Conservation (phyloP, 2,329 filamentous ascomycete genomes). For the Fusarium sp. region DNA sequence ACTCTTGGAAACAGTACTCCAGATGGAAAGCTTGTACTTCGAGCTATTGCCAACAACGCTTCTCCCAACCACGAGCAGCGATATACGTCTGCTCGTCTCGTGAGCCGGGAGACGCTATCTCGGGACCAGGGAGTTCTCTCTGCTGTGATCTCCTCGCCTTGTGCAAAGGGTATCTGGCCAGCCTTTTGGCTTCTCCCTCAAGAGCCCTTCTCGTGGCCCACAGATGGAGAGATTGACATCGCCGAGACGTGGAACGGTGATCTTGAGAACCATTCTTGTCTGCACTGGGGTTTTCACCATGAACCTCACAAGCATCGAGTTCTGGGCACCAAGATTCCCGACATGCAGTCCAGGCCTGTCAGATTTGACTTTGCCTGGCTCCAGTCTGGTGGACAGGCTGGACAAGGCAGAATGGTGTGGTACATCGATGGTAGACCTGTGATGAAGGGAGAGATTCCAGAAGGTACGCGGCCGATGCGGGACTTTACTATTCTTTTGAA, state of each 20-base stretch:
- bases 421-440: constrained; percentile 71
- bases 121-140: constrained; percentile 67
- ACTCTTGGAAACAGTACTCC: constrained; percentile 54
- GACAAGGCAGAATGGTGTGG: constrained; percentile 68
- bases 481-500: constrained; percentile 72
- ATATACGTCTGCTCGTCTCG: constrained; percentile 70
- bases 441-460: constrained; percentile 69
- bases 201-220: constrained; percentile 72
- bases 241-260: constrained; percentile 74
- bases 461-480: constrained; percentile 67
- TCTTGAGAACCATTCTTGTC: constrained; percentile 67
- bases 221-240: constrained; percentile 73
- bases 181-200: constrained; percentile 73
- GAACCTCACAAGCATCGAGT: constrained; percentile 72
- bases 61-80: constrained; percentile 57
- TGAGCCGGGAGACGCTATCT: constrained; percentile 65
- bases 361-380: constrained; percentile 72
- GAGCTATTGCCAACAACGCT: constrained; percentile 61
- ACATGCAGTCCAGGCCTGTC: constrained; percentile 63
- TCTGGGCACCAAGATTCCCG: constrained; percentile 64
- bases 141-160: constrained; percentile 66
- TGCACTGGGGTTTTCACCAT: constrained; percentile 72
- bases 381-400: constrained; percentile 58
- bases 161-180: constrained; percentile 71
- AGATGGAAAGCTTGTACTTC: constrained; percentile 66